Percentiles rank a stretch among this genome's conserved stretches.
These are phyloP conservation scores for Hamigera avellanea DNA, from an alignment of 495 filamentous ascomycete genomes.

Conservation along the genomic window DNA sequence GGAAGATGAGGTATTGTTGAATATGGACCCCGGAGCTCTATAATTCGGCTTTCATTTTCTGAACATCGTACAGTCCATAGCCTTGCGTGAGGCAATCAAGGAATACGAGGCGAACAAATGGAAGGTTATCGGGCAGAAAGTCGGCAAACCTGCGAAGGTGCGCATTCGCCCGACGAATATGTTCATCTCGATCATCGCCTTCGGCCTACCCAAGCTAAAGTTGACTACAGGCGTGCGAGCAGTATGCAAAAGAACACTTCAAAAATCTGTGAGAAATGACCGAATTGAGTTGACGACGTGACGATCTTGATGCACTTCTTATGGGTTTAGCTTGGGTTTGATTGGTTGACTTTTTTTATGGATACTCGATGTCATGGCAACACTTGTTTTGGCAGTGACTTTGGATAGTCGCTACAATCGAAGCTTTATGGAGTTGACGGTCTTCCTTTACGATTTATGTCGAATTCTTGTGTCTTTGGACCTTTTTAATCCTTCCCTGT, in stretches of 20 bases:
- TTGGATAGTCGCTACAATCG: no score
- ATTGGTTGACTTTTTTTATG: no score
- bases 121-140: constrained; percentile 92
- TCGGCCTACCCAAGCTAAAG: not conserved
- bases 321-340: no score
- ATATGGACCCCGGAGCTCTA: not conserved
- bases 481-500: no score
- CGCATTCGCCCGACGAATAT: constrained; percentile 2
- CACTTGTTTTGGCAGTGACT: no score
- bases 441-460: no score
- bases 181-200: not conserved
- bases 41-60: constrained; percentile 17
- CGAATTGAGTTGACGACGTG: constrained; percentile 27
- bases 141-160: constrained; percentile 96
- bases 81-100: constrained; percentile 87
- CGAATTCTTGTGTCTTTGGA: no score
- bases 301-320: constrained; percentile 23
- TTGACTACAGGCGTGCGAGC: constrained; percentile 71
- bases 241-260: constrained; percentile 97
- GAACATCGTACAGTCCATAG: constrained; percentile 51
- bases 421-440: no score
- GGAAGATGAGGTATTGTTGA: constrained; percentile 76
- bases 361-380: no score
- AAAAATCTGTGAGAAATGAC: constrained; percentile 35
- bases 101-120: constrained; percentile 98